Evolutionary conservation across 805 yeast genomes (phyloP).

Genomic region (Candida sithepensis): DNA sequence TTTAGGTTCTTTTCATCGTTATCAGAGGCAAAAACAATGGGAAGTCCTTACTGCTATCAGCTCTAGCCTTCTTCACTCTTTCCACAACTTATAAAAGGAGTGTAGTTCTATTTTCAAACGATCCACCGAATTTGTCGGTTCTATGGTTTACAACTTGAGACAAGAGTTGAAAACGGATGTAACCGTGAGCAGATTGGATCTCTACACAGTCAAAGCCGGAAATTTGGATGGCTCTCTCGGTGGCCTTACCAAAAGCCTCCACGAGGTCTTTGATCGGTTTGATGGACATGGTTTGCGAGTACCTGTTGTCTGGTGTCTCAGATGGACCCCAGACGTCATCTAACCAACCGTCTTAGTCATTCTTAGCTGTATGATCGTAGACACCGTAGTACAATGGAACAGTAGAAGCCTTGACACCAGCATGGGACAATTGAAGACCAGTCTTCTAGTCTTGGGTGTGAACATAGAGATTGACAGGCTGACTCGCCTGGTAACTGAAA

Average conservation of each 20-base stretch:
- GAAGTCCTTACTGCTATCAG: conserved; percentile 26
- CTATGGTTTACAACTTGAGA: conserved; percentile 46
- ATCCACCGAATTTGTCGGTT: conserved; percentile 62
- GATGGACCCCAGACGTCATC: conserved; percentile 45
- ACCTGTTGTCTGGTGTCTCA: conserved; percentile 16
- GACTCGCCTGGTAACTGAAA: too few species aligned
- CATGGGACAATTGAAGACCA: conserved; percentile 55
- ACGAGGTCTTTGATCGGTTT: conserved; percentile 41
- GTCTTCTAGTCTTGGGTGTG: conserved; percentile 43
- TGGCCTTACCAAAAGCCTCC: conserved; percentile 41
- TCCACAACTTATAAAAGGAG: conserved; percentile 45
- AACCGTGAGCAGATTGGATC: conserved; percentile 65
- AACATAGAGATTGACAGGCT: too few species aligned
- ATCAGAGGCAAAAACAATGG: conserved; percentile 49
- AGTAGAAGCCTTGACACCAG: conserved; percentile 43
- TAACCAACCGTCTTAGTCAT: conserved; percentile 39
- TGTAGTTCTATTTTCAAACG: conserved; percentile 53
- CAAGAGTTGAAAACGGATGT: conserved; percentile 46
- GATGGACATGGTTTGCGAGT: conserved; percentile 41
- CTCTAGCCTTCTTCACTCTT: conserved; percentile 37
- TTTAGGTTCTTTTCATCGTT: conserved; percentile 32
- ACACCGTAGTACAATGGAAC: conserved; percentile 15
- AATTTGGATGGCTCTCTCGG: conserved; percentile 43
- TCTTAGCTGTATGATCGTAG: conserved; percentile 30
- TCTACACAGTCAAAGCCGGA: conserved; percentile 64